These are phyloP conservation scores for Pseudogymnoascus sp. DNA, from an alignment of 2,329 filamentous ascomycete genomes.

Conservation along the genomic window DNA sequence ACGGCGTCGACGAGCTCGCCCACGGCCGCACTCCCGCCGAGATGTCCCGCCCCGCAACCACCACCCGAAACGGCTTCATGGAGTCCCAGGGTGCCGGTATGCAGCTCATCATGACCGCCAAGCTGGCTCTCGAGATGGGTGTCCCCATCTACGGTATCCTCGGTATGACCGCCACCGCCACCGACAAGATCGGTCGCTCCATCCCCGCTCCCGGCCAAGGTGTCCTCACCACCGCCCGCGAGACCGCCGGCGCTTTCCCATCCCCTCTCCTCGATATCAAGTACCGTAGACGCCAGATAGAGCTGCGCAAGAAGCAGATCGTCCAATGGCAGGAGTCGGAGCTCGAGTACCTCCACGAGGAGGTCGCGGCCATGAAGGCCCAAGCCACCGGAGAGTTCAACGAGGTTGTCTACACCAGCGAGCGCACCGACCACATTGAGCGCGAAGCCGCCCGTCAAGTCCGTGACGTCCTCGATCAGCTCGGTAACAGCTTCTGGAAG, in stretches of 20 bases:
- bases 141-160: slow-evolving; percentile 94
- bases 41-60: slow-evolving; percentile 97
- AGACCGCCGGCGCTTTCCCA: slow-evolving; percentile 83
- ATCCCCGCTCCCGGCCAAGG: slow-evolving; percentile 94
- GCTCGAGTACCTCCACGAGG: slow-evolving; percentile 83
- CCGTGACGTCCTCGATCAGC: slow-evolving; percentile 83
- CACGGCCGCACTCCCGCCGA: slow-evolving; percentile 92
- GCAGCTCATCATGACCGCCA: slow-evolving; percentile 96
- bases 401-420: slow-evolving; percentile 75
- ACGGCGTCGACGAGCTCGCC: slow-evolving; percentile 89
- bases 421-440: slow-evolving; percentile 79
- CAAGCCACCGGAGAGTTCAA: slow-evolving; percentile 63
- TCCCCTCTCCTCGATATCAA: slow-evolving; percentile 95
- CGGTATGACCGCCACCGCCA: slow-evolving; percentile 88
- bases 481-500: slow-evolving; percentile 99
- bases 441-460: slow-evolving; percentile 81
- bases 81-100: slow-evolving; percentile 98
- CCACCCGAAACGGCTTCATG: slow-evolving; percentile 97
- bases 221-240: slow-evolving; percentile 90
- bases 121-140: slow-evolving; percentile 94
- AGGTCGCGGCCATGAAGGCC: slow-evolving; percentile 82
- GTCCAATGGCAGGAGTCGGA: slow-evolving; percentile 95
- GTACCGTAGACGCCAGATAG: slow-evolving; percentile 90
- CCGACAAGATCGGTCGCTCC: slow-evolving; percentile 97
- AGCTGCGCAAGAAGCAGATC: slow-evolving; percentile 88